Percentiles rank a stretch among this genome's conserved stretches.
These are phyloP conservation scores for Clavispora carvajalis DNA, from an alignment of 805 yeast species.

Conservation along the genomic window DNA sequence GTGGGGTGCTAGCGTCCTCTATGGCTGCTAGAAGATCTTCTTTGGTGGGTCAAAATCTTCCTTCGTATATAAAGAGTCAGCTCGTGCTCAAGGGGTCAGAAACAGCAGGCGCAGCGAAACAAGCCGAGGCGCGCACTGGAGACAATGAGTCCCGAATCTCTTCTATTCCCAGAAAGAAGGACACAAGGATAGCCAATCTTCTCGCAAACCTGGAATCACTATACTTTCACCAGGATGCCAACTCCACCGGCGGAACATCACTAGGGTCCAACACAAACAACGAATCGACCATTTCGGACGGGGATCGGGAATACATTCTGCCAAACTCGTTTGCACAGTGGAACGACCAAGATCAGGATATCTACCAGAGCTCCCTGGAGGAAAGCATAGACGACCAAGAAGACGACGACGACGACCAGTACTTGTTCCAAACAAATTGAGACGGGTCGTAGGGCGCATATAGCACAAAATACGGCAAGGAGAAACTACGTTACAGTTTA, in stretches of 20 bases:
- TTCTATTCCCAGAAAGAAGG: neutral
- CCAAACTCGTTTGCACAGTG: slow-evolving; percentile 32
- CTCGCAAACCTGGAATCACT: slow-evolving; percentile 33
- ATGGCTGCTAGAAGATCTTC: slow-evolving; percentile 23
- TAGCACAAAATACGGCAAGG: neutral
- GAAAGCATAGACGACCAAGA: slow-evolving; percentile 14
- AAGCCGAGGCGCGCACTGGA: neutral
- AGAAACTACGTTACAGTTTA: no score
- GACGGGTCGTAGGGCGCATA: no score
- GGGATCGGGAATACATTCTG: slow-evolving; percentile 36
- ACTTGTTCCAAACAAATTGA: slow-evolving; percentile 17
- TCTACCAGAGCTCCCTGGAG: slow-evolving; percentile 15
- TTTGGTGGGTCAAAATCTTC: slow-evolving; percentile 32
- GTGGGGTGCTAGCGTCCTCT: no score
- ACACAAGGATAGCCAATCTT: slow-evolving; percentile 26
- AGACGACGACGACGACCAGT: slow-evolving; percentile 25
- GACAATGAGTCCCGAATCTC: neutral
- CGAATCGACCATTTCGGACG: slow-evolving; percentile 15
- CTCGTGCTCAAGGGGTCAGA: slow-evolving; percentile 7
- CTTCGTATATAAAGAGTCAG: slow-evolving; percentile 30
- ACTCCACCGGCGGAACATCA: slow-evolving; percentile 5
- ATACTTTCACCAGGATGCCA: slow-evolving; percentile 16
- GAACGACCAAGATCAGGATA: neutral
- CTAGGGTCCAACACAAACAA: slow-evolving; percentile 9
- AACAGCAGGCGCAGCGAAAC: neutral